phyloP scores from a whole-genome alignment of 2,329 filamentous ascomycete species.

The Aureobasidium sp. region DNA sequence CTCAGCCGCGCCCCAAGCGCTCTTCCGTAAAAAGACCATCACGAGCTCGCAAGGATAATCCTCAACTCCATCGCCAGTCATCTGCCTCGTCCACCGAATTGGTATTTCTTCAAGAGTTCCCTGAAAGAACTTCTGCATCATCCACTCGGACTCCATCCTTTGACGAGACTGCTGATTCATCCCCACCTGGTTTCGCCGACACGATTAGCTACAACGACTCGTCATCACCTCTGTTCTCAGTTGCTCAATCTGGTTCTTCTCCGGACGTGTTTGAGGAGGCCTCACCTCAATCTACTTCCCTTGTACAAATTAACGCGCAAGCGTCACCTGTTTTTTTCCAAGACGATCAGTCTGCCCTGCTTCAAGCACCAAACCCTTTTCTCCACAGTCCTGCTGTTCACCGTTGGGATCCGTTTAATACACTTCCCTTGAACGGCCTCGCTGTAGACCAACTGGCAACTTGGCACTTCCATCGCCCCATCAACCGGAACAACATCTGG shows the following conservation, averaged over 20 bases:
- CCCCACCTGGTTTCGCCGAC: neutral
- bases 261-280: neutral
- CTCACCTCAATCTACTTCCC: neutral
- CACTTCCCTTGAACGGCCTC: conserved; percentile 9
- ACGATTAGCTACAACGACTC: neutral
- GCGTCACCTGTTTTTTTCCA: neutral
- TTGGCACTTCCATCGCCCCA: conserved; percentile 10
- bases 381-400: neutral
- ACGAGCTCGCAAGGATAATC: conserved; percentile 2
- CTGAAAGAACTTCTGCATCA: neutral
- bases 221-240: conserved; percentile 2
- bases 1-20: conserved; percentile 12
- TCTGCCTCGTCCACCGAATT: conserved; percentile 4
- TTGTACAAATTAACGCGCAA: neutral
- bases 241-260: neutral
- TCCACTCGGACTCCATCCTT: neutral
- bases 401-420: conserved; percentile 14
- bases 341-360: neutral
- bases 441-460: conserved; percentile 6
- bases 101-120: conserved; percentile 10
- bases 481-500: conserved; percentile 12
- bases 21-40: conserved; percentile 4
- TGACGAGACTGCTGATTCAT: neutral
- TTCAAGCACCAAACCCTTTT: conserved; percentile 7
- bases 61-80: conserved; percentile 8